A percentile compares a stretch with the other conserved stretches of the same genome.
Evolutionary conservation across 2,329 filamentous ascomycete species (phyloP).

Genomic region (Colletotrichum phormii): DNA sequence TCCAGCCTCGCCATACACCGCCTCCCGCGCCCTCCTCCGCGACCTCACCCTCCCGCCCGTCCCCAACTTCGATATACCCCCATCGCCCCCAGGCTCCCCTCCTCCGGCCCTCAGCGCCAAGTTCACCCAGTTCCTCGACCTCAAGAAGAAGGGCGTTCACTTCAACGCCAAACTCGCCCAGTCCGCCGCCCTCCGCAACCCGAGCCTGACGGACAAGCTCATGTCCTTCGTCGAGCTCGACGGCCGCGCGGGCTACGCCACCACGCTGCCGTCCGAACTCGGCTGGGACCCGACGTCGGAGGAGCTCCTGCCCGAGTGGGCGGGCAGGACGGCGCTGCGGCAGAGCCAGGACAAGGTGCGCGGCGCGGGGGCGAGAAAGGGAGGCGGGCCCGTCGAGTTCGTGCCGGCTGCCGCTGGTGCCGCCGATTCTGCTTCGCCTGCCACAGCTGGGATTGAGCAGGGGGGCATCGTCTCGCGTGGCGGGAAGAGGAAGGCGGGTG

Average conservation of each 20-base stretch:
- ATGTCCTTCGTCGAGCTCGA: constrained; percentile 72
- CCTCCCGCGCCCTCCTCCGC: constrained; percentile 72
- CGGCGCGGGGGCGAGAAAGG: constrained; percentile 56
- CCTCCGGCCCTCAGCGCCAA: constrained; percentile 68
- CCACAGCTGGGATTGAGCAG: constrained; percentile 31
- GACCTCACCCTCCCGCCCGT: constrained; percentile 79
- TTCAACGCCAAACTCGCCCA: constrained; percentile 81
- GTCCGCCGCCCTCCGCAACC: constrained; percentile 77
- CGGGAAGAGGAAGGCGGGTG: constrained; percentile 49
- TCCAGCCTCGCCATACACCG: constrained; percentile 74
- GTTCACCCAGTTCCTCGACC: constrained; percentile 77
- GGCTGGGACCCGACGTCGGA: constrained; percentile 62
- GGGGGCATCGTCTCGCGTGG: constrained; percentile 41
- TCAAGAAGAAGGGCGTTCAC: constrained; percentile 82
- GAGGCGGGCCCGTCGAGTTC: constrained; percentile 62
- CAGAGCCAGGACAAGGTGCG: constrained; percentile 59
- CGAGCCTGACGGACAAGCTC: constrained; percentile 77
- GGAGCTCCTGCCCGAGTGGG: constrained; percentile 64
- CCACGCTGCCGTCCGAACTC: constrained; percentile 65
- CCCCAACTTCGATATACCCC: constrained; percentile 80
- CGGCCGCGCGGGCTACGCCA: constrained; percentile 71
- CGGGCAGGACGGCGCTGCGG: constrained; percentile 62
- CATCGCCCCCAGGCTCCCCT: constrained; percentile 75
- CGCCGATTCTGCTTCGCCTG: constrained; percentile 2
- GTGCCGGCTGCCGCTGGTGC: constrained; percentile 48